These are phyloP conservation scores for Penicillium bovifimosum DNA, from an alignment of 495 filamentous ascomycete genomes.

Conservation along the genomic window DNA sequence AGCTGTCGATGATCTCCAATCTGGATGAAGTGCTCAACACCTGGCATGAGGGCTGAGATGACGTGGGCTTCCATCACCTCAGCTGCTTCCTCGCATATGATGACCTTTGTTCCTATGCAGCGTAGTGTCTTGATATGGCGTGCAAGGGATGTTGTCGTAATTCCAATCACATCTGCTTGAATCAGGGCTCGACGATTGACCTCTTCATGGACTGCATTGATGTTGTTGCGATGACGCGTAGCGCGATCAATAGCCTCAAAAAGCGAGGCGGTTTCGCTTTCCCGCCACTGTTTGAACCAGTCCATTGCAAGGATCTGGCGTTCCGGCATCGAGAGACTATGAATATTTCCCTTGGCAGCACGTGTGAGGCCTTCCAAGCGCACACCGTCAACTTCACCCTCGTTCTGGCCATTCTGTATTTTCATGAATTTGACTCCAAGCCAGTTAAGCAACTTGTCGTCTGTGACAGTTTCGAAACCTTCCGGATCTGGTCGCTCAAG, in stretches of 20 bases:
- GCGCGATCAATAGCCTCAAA: constrained; percentile 6
- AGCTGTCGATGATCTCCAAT: constrained; percentile 70
- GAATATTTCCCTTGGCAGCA: background rate
- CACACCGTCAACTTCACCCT: background rate
- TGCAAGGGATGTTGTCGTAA: constrained; percentile 33
- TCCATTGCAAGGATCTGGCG: constrained; percentile 1
- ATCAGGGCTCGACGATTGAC: constrained; percentile 5
- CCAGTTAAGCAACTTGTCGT: background rate
- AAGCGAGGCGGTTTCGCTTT: background rate
- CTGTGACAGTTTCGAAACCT: constrained; percentile 1
- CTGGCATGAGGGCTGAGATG: constrained; percentile 57
- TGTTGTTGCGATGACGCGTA: background rate
- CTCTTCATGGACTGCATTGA: constrained; percentile 8
- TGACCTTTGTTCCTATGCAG: constrained; percentile 39
- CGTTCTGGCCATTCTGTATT: background rate
- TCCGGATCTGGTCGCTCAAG: background rate
- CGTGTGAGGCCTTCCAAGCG: constrained; percentile 3
- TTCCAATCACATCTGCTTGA: constrained; percentile 26
- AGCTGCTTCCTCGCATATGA: constrained; percentile 67
- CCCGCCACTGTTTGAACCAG: constrained; percentile 6
- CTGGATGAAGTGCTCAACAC: constrained; percentile 59
- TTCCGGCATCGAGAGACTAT: background rate
- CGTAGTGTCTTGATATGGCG: constrained; percentile 21
- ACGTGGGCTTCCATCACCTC: constrained; percentile 65
- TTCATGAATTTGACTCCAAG: background rate